Conservation (phyloP, 345 rosid species). For the Camelina sativa region DNA sequence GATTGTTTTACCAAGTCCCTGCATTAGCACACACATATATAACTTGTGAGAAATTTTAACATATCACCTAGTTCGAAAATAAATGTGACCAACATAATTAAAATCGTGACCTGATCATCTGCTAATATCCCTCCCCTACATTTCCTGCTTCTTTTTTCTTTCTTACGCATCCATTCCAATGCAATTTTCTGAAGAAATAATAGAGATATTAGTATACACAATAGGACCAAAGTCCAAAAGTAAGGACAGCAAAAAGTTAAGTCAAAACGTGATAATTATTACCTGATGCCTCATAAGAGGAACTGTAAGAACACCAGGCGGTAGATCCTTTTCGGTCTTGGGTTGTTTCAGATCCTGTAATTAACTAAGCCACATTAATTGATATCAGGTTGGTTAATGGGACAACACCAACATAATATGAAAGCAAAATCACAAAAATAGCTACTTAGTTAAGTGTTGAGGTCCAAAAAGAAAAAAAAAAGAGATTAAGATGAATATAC, state of each 20-base stretch:
- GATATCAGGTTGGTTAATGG: slow-evolving; percentile 1
- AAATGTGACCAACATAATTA: background rate
- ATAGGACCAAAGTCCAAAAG: slow-evolving; percentile 10
- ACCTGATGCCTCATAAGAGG: slow-evolving; percentile 92
- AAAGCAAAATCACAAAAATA: background rate
- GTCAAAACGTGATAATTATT: slow-evolving; percentile 41
- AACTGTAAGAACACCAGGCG: slow-evolving; percentile 77
- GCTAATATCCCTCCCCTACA: slow-evolving; percentile 92
- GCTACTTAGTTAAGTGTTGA: background rate
- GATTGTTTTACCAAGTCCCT: slow-evolving; percentile 97
- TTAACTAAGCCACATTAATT: background rate
- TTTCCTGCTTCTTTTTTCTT: slow-evolving; percentile 72
- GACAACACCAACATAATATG: background rate
- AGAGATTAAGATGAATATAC: slow-evolving; percentile 44
- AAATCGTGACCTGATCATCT: slow-evolving; percentile 78
- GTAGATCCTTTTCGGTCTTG: slow-evolving; percentile 61
- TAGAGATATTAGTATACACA: slow-evolving; percentile 25
- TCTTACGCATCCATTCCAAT: slow-evolving; percentile 91
- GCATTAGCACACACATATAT: slow-evolving; percentile 31
- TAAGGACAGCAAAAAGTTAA: slow-evolving; percentile 23
- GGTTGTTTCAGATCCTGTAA: slow-evolving; percentile 87
- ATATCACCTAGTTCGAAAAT: background rate
- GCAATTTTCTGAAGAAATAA: slow-evolving; percentile 72
- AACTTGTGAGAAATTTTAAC: background rate
- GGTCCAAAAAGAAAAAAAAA: background rate